A percentile compares a stretch with the other conserved stretches of the same genome.
Evolutionary conservation across 2,329 filamentous ascomycete genomes (phyloP).

Genomic region (Neonectria faginata): DNA sequence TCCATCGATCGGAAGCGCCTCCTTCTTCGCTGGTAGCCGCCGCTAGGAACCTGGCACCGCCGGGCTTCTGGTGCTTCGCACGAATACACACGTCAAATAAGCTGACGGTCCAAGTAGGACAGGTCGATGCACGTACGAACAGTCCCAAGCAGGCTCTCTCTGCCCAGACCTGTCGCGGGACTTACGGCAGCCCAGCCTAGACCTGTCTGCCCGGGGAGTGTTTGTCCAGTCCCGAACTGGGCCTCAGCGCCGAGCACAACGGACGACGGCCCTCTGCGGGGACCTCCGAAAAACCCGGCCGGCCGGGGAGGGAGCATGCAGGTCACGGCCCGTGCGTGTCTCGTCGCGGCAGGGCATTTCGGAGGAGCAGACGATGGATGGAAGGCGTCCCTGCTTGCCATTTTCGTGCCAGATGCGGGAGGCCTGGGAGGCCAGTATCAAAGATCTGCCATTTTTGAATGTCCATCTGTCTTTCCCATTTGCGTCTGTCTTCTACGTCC

Average conservation of each 20-base stretch:
- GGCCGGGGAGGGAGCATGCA: conserved; percentile 36
- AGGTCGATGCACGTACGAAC: conserved; percentile 14
- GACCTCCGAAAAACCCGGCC: conserved; percentile 29
- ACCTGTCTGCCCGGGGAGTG: conserved; percentile 30
- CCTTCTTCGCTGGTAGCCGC: conserved; percentile 12
- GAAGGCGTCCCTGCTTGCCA: background rate
- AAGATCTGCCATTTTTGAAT: background rate
- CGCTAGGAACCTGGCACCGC: conserved; percentile 7
- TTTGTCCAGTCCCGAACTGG: conserved; percentile 42
- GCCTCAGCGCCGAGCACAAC: conserved; percentile 33
- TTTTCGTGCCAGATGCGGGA: background rate
- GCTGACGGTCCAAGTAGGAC: conserved; percentile 16
- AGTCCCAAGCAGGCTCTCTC: conserved; percentile 15
- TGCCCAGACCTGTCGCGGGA: conserved; percentile 3
- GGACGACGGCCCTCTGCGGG: conserved; percentile 35
- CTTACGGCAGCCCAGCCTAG: conserved; percentile 14
- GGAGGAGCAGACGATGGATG: conserved; percentile 1
- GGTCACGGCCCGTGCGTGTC: conserved; percentile 39
- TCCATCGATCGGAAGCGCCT: conserved; percentile 33
- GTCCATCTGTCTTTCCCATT: background rate
- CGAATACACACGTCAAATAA: conserved; percentile 11
- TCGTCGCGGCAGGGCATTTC: conserved; percentile 27
- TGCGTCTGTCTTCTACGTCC: background rate
- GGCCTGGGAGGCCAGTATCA: background rate
- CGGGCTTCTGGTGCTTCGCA: background rate